A percentile compares a stretch with the other conserved stretches of the same genome.
phyloP scores from a whole-genome alignment of 2,329 filamentous ascomycete genomes.

The Gliomastix tumulicola region DNA sequence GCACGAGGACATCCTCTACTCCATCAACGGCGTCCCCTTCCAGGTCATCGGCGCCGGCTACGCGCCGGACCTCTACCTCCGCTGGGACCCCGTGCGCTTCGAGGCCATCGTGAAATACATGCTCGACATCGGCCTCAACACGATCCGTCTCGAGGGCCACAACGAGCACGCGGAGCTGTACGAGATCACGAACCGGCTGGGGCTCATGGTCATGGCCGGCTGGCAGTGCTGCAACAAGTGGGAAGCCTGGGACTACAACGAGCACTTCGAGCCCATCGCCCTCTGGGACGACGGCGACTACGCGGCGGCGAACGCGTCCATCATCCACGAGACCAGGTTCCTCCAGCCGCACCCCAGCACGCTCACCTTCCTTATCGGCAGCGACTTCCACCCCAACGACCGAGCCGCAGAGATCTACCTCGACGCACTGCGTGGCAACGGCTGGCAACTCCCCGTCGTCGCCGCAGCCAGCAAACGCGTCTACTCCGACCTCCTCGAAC shows the following conservation, averaged over 20 bases:
- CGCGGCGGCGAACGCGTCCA: conserved; percentile 41
- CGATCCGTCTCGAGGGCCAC: conserved; percentile 57
- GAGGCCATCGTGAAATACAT: conserved; percentile 41
- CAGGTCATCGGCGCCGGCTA: conserved; percentile 57
- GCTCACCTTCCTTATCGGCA: conserved; percentile 51
- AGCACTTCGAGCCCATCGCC: conserved; percentile 31
- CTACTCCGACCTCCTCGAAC: conserved; percentile 41
- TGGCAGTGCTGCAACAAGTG: conserved; percentile 66
- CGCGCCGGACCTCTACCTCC: conserved; percentile 53
- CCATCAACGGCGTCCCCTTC: conserved; percentile 49
- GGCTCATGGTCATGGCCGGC: conserved; percentile 54
- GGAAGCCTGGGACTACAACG: conserved; percentile 57
- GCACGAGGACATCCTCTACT: conserved; percentile 47
- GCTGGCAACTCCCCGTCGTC: conserved; percentile 52
- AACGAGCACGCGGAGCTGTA: conserved; percentile 57
- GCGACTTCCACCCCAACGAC: conserved; percentile 57
- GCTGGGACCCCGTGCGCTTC: conserved; percentile 43
- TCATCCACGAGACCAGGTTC: conserved; percentile 53
- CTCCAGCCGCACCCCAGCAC: conserved; percentile 54
- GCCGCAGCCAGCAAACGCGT: conserved; percentile 49
- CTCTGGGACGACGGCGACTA: conserved; percentile 49
- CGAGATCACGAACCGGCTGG: conserved; percentile 48
- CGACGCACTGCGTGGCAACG: conserved; percentile 35
- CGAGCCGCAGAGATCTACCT: conserved; percentile 46
- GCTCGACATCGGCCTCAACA: conserved; percentile 56